Conservation (phyloP, 805 yeast genomes). For the Priceomyces castillae region DNA sequence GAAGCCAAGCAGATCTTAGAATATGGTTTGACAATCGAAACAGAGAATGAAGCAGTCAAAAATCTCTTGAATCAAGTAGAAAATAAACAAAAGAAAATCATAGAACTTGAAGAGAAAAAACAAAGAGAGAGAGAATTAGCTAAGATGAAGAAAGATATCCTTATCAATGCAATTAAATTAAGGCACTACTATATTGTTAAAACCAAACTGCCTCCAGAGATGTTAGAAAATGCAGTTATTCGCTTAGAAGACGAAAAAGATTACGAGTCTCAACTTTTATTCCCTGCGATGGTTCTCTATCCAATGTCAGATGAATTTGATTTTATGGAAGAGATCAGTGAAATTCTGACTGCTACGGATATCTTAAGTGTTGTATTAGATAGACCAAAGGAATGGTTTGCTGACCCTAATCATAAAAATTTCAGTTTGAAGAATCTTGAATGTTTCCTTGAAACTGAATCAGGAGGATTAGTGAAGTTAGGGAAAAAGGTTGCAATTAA, state of each 20-base stretch:
- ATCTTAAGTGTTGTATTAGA: conserved; percentile 55
- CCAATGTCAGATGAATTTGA: conserved; percentile 87
- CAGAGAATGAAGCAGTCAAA: conserved; percentile 54
- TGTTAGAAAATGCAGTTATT: conserved; percentile 50
- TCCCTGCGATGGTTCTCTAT: conserved; percentile 78
- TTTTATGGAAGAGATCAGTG: conserved; percentile 71
- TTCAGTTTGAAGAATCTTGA: conserved; percentile 61
- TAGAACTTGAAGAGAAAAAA: conserved; percentile 27
- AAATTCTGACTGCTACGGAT: conserved; percentile 63
- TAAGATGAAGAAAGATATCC: conserved; percentile 39
- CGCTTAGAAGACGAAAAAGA: conserved; percentile 64
- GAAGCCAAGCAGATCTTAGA: conserved; percentile 68
- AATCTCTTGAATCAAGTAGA: conserved; percentile 42
- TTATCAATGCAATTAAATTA: conserved; percentile 58
- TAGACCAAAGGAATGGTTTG: conserved; percentile 70
- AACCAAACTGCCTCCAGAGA: conserved; percentile 54
- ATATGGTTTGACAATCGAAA: conserved; percentile 64
- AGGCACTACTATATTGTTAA: conserved; percentile 54
- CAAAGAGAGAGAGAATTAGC: conserved; percentile 40
- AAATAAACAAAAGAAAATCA: conserved; percentile 32
- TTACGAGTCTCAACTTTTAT: conserved; percentile 71
- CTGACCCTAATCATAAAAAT: conserved; percentile 56
- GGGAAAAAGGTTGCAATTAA: conserved; percentile 73
- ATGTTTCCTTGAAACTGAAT: conserved; percentile 74
- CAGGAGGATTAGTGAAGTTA: conserved; percentile 82